Percentiles rank a stretch among this genome's conserved stretches.
phyloP scores from a whole-genome alignment of 257 asterid species.

The Coffea canephora region DNA sequence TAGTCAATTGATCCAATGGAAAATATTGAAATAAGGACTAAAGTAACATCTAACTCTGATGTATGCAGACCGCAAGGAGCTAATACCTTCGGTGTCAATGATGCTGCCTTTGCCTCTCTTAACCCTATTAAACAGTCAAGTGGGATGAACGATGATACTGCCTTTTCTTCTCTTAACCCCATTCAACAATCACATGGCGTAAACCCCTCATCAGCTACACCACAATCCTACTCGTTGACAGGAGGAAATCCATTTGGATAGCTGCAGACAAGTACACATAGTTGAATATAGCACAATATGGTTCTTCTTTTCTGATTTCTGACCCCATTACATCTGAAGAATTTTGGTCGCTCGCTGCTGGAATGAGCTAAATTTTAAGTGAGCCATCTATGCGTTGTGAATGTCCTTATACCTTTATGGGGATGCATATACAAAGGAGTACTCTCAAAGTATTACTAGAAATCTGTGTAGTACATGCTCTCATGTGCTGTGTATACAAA shows the following conservation, averaged over 20 bases:
- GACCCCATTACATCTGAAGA: background rate
- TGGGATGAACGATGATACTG: conserved; percentile 14
- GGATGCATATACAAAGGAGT: background rate
- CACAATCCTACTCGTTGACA: conserved; percentile 35
- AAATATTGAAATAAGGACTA: background rate
- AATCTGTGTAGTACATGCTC: background rate
- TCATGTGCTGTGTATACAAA: background rate
- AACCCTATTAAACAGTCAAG: conserved; percentile 50
- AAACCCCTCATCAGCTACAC: conserved; percentile 22
- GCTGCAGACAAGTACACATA: background rate
- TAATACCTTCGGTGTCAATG: conserved; percentile 31
- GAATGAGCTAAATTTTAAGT: background rate
- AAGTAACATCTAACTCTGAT: background rate
- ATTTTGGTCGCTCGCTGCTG: background rate
- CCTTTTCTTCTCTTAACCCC: conserved; percentile 37
- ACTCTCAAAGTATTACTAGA: background rate
- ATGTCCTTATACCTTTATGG: background rate
- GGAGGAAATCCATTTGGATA: conserved; percentile 79
- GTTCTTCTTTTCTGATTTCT: conserved; percentile 3
- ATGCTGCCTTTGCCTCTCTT: conserved; percentile 52
- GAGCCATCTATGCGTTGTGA: background rate
- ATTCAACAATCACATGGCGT: conserved; percentile 30
- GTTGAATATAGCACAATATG: background rate
- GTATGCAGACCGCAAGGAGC: conserved; percentile 52
- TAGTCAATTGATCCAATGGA: background rate